Evolutionary conservation across 495 filamentous ascomycete genomes (phyloP), one percentile per base, ranked within the genome.

Genomic region (Ascodesmis nigricans): DNA sequence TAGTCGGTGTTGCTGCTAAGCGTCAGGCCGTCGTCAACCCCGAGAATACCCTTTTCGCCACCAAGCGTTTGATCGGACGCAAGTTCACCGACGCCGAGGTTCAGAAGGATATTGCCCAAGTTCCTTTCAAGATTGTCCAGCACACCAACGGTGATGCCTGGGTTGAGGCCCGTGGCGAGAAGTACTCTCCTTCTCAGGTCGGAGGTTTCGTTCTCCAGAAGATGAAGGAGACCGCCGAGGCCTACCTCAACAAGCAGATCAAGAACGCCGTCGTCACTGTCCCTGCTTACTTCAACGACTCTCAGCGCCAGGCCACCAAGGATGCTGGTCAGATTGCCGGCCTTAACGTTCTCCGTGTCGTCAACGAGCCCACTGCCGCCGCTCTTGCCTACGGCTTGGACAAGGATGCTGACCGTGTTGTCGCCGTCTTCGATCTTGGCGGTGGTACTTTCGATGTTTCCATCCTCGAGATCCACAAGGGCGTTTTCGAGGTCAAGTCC

Each of bases 391-490:
- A 93, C 55, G 83, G 83, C 61, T 65, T 92, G 14, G 82, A 92
- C 60, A 92, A 90, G 69, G 75, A 90, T 54, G 64, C 66, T 30
- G 83, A 93, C 62, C 70, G 76, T 40, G 61, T 95, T 37, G 77
- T 93, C 52, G 83, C 83, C 40, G 83, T 93, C 53, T 93, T 90
- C 64, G 87, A 97, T 72, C 66, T 97, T 42, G 87, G 87, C 61
- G 87, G 83, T 67, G 83, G 83, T 68, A 93, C 83, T 49, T 93
- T 93, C 59, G 83, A 93, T 78, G 87, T 93, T 57, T 93, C 83
- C 31, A 73, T 92, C 39, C 71, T 93, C 22, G 83, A 93, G 61
- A 93, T 93, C 55, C 83, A 92, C 65, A 82, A 80, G 61, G 83
- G 83, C 52, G 83, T 93, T 26, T 93, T 93, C 58, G 83, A 93